A percentile compares a stretch with the other conserved stretches of the same genome.
phyloP scores from a whole-genome alignment of 2,329 filamentous ascomycete species.

The Trichophyton benhamiae region DNA sequence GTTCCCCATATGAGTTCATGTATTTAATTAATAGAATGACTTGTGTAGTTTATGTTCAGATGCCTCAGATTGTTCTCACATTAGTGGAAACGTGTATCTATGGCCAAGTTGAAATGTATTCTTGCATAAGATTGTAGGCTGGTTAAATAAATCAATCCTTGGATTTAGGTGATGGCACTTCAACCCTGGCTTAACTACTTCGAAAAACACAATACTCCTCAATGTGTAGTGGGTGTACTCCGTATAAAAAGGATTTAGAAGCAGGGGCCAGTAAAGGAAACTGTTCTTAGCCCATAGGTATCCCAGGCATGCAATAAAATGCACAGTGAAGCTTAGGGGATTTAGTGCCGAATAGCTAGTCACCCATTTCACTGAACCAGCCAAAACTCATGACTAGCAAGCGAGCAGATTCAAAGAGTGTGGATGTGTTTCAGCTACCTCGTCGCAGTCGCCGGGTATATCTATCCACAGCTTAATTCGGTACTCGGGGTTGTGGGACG shows the following conservation, averaged over 20 bases:
- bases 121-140: no score
- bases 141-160: no score
- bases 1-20: background rate
- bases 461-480: constrained; percentile 1
- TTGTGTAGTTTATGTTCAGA: background rate
- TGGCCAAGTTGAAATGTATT: no score
- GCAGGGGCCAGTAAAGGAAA: background rate
- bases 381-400: background rate
- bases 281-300: background rate
- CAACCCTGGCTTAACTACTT: no score
- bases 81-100: background rate
- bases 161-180: no score
- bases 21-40: constrained; percentile 1
- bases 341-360: background rate
- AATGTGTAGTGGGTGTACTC: no score
- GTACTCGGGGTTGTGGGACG: background rate
- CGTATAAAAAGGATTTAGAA: background rate
- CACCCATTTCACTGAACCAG: background rate
- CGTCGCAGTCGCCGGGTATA: constrained; percentile 1
- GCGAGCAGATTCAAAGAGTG: background rate
- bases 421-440: constrained; percentile 5
- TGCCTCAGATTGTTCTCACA: background rate
- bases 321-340: background rate
- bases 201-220: no score
- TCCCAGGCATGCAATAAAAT: background rate